These are phyloP conservation scores for Termitomyces sp. DNA, from an alignment of 768 basidiomycete genomes.

Conservation along the genomic window DNA sequence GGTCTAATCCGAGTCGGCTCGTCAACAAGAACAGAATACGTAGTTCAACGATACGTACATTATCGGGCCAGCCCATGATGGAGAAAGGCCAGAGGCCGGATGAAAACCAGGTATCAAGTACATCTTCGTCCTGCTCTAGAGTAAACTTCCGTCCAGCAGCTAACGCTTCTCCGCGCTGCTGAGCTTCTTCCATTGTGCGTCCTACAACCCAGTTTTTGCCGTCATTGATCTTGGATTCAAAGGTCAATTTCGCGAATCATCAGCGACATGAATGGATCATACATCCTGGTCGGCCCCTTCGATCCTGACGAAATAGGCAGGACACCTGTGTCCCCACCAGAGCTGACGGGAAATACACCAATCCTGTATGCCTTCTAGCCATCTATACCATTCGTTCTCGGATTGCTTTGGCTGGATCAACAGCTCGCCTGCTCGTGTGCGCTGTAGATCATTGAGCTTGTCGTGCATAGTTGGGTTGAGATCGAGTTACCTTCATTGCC, in stretches of 20 bases:
- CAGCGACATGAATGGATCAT: constrained; percentile 14
- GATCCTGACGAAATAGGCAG: constrained; percentile 87
- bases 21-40: neutral
- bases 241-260: neutral
- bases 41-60: constrained; percentile 36
- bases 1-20: constrained; percentile 40
- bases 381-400: constrained; percentile 93
- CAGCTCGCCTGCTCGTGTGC: constrained; percentile 85
- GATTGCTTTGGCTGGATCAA: constrained; percentile 77
- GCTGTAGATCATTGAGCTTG: constrained; percentile 36
- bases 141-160: constrained; percentile 65
- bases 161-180: constrained; percentile 61
- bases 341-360: constrained; percentile 99
- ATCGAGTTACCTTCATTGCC: constrained; percentile 63
- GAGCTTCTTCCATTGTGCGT: constrained; percentile 70
- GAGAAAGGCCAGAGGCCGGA: constrained; percentile 97
- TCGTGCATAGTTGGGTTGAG: neutral
- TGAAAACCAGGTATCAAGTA: constrained; percentile 99
- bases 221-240: constrained; percentile 44
- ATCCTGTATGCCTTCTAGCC: constrained; percentile 93
- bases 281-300: constrained; percentile 72
- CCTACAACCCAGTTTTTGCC: constrained; percentile 92
- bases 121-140: constrained; percentile 92
- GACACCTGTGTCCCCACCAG: constrained; percentile 98
- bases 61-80: constrained; percentile 96